These are phyloP conservation scores for Solanum acaule DNA, from an alignment of 257 asterid species.

Conservation along the genomic window DNA sequence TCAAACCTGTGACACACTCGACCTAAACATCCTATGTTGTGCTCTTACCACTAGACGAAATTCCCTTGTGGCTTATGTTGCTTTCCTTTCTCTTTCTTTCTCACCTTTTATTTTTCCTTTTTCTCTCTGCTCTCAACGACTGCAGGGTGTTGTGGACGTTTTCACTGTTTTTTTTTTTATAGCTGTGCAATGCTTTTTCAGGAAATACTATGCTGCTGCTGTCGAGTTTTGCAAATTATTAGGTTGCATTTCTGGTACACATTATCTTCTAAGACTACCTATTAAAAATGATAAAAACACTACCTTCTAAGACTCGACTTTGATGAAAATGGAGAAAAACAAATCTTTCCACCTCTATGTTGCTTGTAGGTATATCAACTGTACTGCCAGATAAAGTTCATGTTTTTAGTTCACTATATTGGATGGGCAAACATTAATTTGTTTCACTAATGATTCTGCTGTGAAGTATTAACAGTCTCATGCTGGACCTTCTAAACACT, in stretches of 20 bases:
- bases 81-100: not conserved
- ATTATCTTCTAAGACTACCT: not conserved
- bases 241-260: not conserved
- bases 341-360: not conserved
- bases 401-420: not conserved
- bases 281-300: not conserved
- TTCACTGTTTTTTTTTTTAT: slow-evolving; percentile 14
- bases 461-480: not conserved
- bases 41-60: not conserved
- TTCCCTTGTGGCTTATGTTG: not conserved
- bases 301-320: not conserved
- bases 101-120: not conserved
- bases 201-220: not conserved
- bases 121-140: not conserved
- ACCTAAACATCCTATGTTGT: not conserved
- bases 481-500: not conserved
- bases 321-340: not conserved
- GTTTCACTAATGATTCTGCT: not conserved
- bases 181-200: slow-evolving; percentile 13
- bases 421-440: not conserved
- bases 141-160: slow-evolving; percentile 17
- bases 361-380: not conserved
- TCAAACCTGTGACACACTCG: not conserved
- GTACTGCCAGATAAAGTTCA: not conserved
- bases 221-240: not conserved